phyloP scores from a whole-genome alignment of 2,329 filamentous ascomycete species.

The Arthroderma sp. region DNA sequence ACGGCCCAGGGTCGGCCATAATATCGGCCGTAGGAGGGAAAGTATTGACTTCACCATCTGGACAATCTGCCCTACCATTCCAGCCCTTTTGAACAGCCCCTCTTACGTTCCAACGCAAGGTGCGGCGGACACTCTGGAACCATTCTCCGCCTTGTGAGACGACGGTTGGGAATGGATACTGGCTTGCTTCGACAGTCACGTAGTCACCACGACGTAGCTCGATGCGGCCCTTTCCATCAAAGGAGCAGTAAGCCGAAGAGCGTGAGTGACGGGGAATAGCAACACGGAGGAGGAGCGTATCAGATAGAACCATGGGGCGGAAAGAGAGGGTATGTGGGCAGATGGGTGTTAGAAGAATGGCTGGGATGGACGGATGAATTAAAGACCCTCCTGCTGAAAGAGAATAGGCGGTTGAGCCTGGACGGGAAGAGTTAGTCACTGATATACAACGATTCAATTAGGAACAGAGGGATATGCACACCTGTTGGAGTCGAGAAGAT shows the following conservation, averaged over 20 bases:
- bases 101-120: conserved; percentile 86
- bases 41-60: conserved; percentile 17
- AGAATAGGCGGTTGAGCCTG: conserved; percentile 80
- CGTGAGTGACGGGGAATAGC: conserved; percentile 73
- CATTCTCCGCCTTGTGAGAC: conserved; percentile 82
- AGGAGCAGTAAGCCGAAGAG: conserved; percentile 90
- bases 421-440: neutral
- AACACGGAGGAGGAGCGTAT: conserved; percentile 84
- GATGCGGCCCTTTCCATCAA: conserved; percentile 91
- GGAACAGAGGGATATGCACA: conserved; percentile 20
- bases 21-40: neutral
- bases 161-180: conserved; percentile 95
- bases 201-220: conserved; percentile 89
- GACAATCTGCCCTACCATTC: conserved; percentile 37
- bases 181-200: conserved; percentile 88
- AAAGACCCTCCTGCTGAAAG: conserved; percentile 90
- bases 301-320: conserved; percentile 92
- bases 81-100: conserved; percentile 86
- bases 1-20: conserved; percentile 1
- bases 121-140: conserved; percentile 91
- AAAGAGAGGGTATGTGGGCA: conserved; percentile 96
- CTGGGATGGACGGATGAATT: conserved; percentile 92
- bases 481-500: conserved; percentile 96
- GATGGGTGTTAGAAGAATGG: conserved; percentile 91
- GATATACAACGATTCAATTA: conserved; percentile 7